phyloP scores from a whole-genome alignment of 768 basidiomycete species.

The Naganishia friedmannii region DNA sequence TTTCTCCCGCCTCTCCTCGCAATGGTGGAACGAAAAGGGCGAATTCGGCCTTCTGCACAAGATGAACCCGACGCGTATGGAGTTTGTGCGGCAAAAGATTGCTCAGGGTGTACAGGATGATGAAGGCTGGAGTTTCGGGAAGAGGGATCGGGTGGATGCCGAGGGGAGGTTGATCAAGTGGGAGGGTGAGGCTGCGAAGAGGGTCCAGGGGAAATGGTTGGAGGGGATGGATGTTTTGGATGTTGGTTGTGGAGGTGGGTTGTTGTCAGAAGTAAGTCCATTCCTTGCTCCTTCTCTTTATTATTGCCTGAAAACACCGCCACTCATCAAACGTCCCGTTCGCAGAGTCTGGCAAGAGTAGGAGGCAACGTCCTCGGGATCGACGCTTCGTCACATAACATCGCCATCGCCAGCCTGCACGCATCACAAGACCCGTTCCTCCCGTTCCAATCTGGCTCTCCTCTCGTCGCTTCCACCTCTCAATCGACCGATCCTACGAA shows the following conservation, averaged over 20 bases:
- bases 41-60: constrained; percentile 83
- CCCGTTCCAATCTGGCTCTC: constrained; percentile 30
- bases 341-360: constrained; percentile 76
- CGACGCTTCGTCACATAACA: constrained; percentile 84
- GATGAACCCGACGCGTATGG: constrained; percentile 89
- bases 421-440: constrained; percentile 72
- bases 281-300: background rate
- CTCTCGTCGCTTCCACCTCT: constrained; percentile 38
- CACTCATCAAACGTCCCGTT: background rate
- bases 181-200: constrained; percentile 30
- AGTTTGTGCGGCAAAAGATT: constrained; percentile 62
- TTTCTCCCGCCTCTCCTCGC: constrained; percentile 81
- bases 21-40: constrained; percentile 94
- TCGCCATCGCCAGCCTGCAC: constrained; percentile 77
- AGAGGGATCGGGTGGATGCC: constrained; percentile 31
- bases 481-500: constrained; percentile 31
- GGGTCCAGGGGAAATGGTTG: constrained; percentile 54
- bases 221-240: constrained; percentile 73
- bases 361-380: constrained; percentile 87
- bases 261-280: constrained; percentile 73
- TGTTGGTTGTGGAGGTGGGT: constrained; percentile 91
- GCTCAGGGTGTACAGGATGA: constrained; percentile 30
- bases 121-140: constrained; percentile 44
- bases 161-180: constrained; percentile 2
- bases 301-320: background rate